A percentile compares a stretch with the other conserved stretches of the same genome.
phyloP scores from a whole-genome alignment of 1,139 yeast species.

The Debaryomycetaceae sp. region DNA sequence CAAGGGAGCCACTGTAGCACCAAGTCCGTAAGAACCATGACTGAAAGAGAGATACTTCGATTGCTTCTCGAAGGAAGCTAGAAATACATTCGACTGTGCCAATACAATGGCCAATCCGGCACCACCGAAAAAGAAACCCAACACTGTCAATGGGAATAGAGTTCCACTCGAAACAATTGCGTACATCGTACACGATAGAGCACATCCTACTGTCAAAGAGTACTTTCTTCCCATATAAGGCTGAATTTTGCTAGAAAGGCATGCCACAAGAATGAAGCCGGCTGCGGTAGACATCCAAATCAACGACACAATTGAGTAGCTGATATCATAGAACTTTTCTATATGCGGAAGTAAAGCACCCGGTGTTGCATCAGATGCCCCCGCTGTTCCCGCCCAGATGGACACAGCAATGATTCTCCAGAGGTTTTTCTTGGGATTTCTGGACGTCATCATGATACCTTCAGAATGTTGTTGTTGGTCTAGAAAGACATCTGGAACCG shows the following conservation, averaged over 20 bases:
- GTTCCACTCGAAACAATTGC: slow-evolving; percentile 37
- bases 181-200: slow-evolving; percentile 33
- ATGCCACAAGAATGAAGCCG: slow-evolving; percentile 41
- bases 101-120: slow-evolving; percentile 54
- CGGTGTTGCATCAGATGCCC: slow-evolving; percentile 46
- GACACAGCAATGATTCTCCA: slow-evolving; percentile 40
- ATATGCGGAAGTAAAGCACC: slow-evolving; percentile 47
- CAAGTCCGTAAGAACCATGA: slow-evolving; percentile 63
- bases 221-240: slow-evolving; percentile 38
- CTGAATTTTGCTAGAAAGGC: slow-evolving; percentile 38
- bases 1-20: slow-evolving; percentile 60
- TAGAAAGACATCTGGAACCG: neutral
- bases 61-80: slow-evolving; percentile 47
- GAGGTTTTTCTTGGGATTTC: slow-evolving; percentile 41
- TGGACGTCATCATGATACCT: slow-evolving; percentile 1
- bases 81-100: slow-evolving; percentile 54
- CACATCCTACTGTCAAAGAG: slow-evolving; percentile 34
- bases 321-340: slow-evolving; percentile 31
- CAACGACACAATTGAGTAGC: slow-evolving; percentile 39
- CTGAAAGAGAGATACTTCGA: slow-evolving; percentile 49
- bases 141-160: slow-evolving; percentile 38
- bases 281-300: slow-evolving; percentile 45
- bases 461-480: neutral
- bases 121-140: slow-evolving; percentile 58
- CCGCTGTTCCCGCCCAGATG: slow-evolving; percentile 35